phyloP scores from a whole-genome alignment of 2,329 filamentous ascomycete genomes.

The Penicillium hordei region DNA sequence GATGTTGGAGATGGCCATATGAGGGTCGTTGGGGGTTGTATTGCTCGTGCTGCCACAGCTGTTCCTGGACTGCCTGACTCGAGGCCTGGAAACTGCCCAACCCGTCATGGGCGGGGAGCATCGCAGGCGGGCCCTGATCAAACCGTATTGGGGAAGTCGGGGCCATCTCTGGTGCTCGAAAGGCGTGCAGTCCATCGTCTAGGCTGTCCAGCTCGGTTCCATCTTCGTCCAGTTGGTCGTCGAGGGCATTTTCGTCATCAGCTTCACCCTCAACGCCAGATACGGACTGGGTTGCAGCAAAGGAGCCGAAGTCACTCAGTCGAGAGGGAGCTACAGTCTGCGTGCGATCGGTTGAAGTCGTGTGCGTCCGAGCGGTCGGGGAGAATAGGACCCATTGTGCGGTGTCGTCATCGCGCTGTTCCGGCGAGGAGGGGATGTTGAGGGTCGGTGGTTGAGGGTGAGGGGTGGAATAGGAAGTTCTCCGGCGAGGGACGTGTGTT shows the following conservation, averaged over 20 bases:
- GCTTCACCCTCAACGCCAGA: slow-evolving; percentile 34
- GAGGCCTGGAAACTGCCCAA: slow-evolving; percentile 77
- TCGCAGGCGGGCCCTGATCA: slow-evolving; percentile 61
- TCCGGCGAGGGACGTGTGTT: slow-evolving; percentile 37
- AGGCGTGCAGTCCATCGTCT: slow-evolving; percentile 87
- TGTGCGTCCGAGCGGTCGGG: slow-evolving; percentile 69
- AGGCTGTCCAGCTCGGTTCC: slow-evolving; percentile 85
- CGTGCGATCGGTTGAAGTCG: slow-evolving; percentile 64
- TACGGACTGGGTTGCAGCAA: slow-evolving; percentile 65
- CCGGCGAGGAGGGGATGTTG: slow-evolving; percentile 28
- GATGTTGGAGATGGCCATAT: slow-evolving; percentile 42
- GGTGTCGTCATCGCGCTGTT: slow-evolving; percentile 63
- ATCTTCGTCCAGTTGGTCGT: slow-evolving; percentile 56
- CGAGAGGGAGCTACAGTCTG: slow-evolving; percentile 69
- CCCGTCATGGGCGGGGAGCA: slow-evolving; percentile 90
- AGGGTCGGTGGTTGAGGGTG: slow-evolving; percentile 31
- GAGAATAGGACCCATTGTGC: slow-evolving; percentile 98
- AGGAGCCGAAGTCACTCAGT: slow-evolving; percentile 76
- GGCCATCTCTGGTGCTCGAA: slow-evolving; percentile 63
- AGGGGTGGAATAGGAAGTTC: slow-evolving; percentile 34
- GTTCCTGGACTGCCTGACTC: slow-evolving; percentile 68
- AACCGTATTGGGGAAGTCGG: slow-evolving; percentile 44
- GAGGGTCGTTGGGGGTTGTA: slow-evolving; percentile 70
- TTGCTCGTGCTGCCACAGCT: slow-evolving; percentile 84
- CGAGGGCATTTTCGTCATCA: slow-evolving; percentile 53